Evolutionary conservation across 2,329 filamentous ascomycete genomes (phyloP), one percentile per base, ranked within the genome.

Genomic region (Calonectria pteridis): DNA sequence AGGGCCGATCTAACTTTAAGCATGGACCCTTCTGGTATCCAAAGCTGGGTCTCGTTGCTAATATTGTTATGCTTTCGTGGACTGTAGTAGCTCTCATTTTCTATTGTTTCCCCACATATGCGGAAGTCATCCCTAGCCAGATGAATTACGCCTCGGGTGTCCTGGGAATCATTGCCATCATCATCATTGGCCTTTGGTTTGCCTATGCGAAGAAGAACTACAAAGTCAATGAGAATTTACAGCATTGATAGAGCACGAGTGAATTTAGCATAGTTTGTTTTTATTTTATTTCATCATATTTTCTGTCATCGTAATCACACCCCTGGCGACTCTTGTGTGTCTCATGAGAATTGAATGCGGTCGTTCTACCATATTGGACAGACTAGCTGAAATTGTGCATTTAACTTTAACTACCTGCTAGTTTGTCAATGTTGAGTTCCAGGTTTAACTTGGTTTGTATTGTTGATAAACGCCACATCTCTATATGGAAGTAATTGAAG

Each of bases 1-100:
- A 74, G 18, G 79, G 80, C 1, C 78, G 80, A 13, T 79, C 79
- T 3, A 74, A 62, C 26, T 78, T 82, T 26, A 67, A 75, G n/a
- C 79, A 79, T 62, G 81, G 81, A 0, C 80, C 80, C 0, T 82
- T 82, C 49, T 82, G 81, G 81, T 78, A 75, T 18, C 76, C 77
- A 0, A 75, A 70, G 31, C 66, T 80, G n/a, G 80, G 81, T 0
- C 68, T 77, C 2, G 1, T 81, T 26, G 75, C 79, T 20, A 82
- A 82, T 50, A 18, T 80, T 0, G 66, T 77, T 18, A 79, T 81
- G 75, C 76, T 82, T 9, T 23, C 68, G 2, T 82, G 81, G 80
- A 68, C 77, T 0, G 51, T 72, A 9, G 66, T 81, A 11, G 79
- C 78, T 20, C 53, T 78, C 7, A 43, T 81, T 7, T 81, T 81